A percentile compares a stretch with the other conserved stretches of the same genome.
phyloP scores from a whole-genome alignment of 805 yeast genomes.

The Teunomyces pallodes region DNA sequence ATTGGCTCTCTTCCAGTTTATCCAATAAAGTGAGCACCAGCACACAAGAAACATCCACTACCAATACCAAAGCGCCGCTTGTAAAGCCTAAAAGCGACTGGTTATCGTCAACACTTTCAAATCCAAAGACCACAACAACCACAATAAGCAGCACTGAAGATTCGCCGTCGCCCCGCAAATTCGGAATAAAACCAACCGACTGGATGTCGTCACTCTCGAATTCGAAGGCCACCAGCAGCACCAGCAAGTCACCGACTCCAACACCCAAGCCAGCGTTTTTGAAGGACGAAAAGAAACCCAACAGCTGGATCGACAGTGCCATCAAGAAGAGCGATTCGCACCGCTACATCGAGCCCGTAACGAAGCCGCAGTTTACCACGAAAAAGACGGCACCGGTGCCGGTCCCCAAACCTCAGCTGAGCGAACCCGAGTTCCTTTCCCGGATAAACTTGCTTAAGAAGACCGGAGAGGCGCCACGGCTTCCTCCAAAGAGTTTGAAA shows the following conservation, averaged over 20 bases:
- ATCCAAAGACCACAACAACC: slow-evolving; percentile 8
- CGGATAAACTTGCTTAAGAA: slow-evolving; percentile 10
- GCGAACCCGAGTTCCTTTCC: slow-evolving; percentile 11
- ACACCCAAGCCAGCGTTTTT: background rate
- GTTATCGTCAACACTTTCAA: slow-evolving; percentile 12
- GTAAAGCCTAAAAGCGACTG: slow-evolving; percentile 10
- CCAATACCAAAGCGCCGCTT: slow-evolving; percentile 6
- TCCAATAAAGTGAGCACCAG: slow-evolving; percentile 6
- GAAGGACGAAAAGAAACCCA: slow-evolving; percentile 6
- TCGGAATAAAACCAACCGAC: slow-evolving; percentile 4
- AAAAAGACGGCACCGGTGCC: slow-evolving; percentile 9
- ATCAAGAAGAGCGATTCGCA: slow-evolving; percentile 13
- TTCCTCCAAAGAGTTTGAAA: slow-evolving; percentile 15
- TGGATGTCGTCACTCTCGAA: slow-evolving; percentile 14
- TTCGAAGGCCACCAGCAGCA: slow-evolving; percentile 6
- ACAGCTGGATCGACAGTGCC: slow-evolving; percentile 15
- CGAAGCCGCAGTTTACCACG: slow-evolving; percentile 12
- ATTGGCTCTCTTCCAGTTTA: slow-evolving; percentile 15
- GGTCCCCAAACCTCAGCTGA: slow-evolving; percentile 4
- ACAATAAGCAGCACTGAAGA: background rate
- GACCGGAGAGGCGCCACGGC: background rate
- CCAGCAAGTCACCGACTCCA: slow-evolving; percentile 2
- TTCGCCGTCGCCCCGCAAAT: background rate
- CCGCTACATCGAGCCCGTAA: slow-evolving; percentile 8
- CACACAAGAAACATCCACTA: slow-evolving; percentile 3